Conservation (phyloP, 2,329 filamentous ascomycete genomes). For the Exophiala dermatitidis region DNA sequence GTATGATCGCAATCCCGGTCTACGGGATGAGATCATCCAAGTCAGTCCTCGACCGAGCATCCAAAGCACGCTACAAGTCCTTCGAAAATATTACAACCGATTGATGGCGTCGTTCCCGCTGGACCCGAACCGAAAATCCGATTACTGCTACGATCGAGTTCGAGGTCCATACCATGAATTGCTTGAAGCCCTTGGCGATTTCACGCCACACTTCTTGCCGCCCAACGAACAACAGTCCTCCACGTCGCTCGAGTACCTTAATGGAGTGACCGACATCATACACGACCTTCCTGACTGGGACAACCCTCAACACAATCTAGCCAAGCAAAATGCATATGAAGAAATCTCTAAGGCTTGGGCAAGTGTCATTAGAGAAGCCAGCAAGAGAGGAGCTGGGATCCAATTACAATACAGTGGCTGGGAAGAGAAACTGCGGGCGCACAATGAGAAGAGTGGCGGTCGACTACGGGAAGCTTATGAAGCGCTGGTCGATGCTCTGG, state of each 20-base stretch:
- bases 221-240: conserved; percentile 81
- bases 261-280: conserved; percentile 82
- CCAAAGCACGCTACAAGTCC: conserved; percentile 67
- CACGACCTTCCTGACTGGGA: conserved; percentile 89
- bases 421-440: conserved; percentile 79
- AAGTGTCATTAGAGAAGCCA: conserved; percentile 79
- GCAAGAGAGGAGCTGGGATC: conserved; percentile 85
- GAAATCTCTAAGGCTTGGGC: conserved; percentile 93
- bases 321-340: conserved; percentile 93
- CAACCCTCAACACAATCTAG: conserved; percentile 75
- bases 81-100: conserved; percentile 71
- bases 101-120: conserved; percentile 76
- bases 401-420: conserved; percentile 82
- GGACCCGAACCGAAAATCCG: conserved; percentile 73
- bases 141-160: conserved; percentile 92
- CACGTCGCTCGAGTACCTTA: conserved; percentile 76
- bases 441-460: conserved; percentile 79
- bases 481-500: conserved; percentile 65
- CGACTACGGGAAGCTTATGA: conserved; percentile 73
- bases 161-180: conserved; percentile 71
- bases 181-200: conserved; percentile 84
- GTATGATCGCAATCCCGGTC: conserved; percentile 79
- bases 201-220: conserved; percentile 90
- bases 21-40: conserved; percentile 74
- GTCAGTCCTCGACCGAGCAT: conserved; percentile 84